Conservation (phyloP, 2,329 filamentous ascomycete species). For the Apiospora saccharicola region DNA sequence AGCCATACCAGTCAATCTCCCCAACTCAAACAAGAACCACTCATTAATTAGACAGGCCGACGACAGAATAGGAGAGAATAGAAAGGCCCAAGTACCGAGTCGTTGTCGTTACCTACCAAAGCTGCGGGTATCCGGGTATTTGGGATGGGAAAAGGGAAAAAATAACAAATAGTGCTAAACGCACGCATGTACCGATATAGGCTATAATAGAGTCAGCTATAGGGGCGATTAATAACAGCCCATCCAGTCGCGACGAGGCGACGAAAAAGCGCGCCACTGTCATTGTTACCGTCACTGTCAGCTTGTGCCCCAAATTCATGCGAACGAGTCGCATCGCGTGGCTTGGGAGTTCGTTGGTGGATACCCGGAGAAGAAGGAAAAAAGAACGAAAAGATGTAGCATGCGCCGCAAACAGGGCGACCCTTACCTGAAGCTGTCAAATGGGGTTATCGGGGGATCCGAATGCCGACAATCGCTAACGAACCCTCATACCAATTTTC, state of each 20-base stretch:
- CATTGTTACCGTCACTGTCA: background rate
- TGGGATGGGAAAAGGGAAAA: background rate
- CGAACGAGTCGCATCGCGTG: background rate
- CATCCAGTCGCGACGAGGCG: background rate
- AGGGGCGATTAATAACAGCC: background rate
- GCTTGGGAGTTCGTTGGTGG: constrained; percentile 11
- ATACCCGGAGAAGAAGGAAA: background rate
- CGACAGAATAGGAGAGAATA: background rate
- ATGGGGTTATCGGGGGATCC: background rate
- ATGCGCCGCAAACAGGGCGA: background rate
- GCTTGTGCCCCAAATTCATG: background rate
- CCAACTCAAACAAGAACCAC: constrained; percentile 2
- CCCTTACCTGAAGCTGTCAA: background rate
- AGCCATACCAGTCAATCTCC: background rate
- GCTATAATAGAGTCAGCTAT: background rate
- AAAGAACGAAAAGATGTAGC: background rate
- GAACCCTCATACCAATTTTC: background rate
- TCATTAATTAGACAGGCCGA: background rate
- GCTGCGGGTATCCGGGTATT: background rate
- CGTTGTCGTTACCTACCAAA: background rate
- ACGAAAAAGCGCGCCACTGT: background rate
- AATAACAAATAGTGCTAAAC: background rate
- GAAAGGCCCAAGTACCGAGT: background rate
- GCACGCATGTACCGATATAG: background rate
- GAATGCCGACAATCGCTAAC: constrained; percentile 3